A percentile compares a stretch with the other conserved stretches of the same genome.
These are phyloP conservation scores for Neoarthrinium moseri DNA, from an alignment of 2,329 filamentous ascomycete species.

Conservation along the genomic window DNA sequence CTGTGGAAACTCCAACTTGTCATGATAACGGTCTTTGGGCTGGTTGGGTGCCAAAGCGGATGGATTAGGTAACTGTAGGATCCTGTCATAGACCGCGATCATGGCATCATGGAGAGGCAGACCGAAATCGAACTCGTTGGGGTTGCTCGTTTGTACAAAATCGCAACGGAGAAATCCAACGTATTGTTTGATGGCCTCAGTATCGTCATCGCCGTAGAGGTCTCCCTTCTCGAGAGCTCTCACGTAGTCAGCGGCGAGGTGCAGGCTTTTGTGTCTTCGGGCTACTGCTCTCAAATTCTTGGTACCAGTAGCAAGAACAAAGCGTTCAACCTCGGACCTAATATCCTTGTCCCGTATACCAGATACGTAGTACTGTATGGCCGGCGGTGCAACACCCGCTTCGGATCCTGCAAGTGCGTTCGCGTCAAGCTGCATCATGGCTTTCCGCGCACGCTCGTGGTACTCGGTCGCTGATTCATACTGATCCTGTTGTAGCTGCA, in stretches of 20 bases:
- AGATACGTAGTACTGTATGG: conserved; percentile 42
- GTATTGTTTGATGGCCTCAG: conserved; percentile 44
- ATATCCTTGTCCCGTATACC: conserved; percentile 50
- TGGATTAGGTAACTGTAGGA: conserved; percentile 47
- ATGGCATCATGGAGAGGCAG: conserved; percentile 36
- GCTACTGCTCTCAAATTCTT: conserved; percentile 40
- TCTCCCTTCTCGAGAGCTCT: conserved; percentile 46
- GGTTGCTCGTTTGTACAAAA: conserved; percentile 20
- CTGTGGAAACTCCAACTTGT: conserved; percentile 75
- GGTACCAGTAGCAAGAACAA: conserved; percentile 21
- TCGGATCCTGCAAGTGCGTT: conserved; percentile 16
- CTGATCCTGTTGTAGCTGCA: conserved; percentile 51
- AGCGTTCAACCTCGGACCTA: conserved; percentile 39
- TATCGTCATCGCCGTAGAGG: conserved; percentile 38
- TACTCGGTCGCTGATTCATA: conserved; percentile 53
- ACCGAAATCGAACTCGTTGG: conserved; percentile 26
- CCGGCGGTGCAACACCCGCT: conserved; percentile 16
- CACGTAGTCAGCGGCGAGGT: conserved; percentile 56
- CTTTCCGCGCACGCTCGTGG: conserved; percentile 39
- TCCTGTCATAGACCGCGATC: conserved; percentile 35
- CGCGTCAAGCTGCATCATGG: conserved; percentile 35
- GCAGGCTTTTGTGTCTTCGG: conserved; percentile 52
- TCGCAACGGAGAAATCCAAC: conserved; percentile 46
- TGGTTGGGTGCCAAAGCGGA: conserved; percentile 49
- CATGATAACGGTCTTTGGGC: conserved; percentile 51